These are phyloP conservation scores for Paramarasmius palmivorus DNA, from an alignment of 1,284 basidiomycete species.

Conservation along the genomic window DNA sequence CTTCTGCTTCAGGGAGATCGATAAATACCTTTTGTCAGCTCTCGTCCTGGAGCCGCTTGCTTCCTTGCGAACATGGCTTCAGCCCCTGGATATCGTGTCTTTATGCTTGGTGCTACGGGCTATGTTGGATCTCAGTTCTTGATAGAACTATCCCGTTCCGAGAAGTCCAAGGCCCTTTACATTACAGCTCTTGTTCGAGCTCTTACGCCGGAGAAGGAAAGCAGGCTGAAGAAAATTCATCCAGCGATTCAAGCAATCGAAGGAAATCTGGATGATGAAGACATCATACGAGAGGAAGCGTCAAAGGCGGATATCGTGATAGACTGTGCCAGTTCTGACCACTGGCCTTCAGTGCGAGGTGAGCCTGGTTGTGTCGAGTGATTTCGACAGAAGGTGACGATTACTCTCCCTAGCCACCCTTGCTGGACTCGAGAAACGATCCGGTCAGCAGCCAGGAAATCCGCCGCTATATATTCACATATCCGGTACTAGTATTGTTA, in stretches of 20 bases:
- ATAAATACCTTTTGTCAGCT: too few species aligned
- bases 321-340: constrained; percentile 42
- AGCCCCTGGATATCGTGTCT: too few species aligned
- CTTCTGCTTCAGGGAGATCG: too few species aligned
- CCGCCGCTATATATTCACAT: constrained; percentile 43
- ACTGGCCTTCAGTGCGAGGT: constrained; percentile 34
- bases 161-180: constrained; percentile 28
- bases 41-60: too few species aligned
- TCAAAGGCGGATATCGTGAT: constrained; percentile 32
- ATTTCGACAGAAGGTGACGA: not conserved
- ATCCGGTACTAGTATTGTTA: constrained; percentile 39
- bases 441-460: constrained; percentile 31
- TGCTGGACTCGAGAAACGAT: constrained; percentile 35
- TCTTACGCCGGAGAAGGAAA: constrained; percentile 28
- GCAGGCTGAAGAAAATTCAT: constrained; percentile 30
- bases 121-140: constrained; percentile 43
- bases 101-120: constrained; percentile 45
- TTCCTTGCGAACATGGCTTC: too few species aligned
- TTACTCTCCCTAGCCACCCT: constrained; percentile 34
- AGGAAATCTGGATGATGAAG: constrained; percentile 35
- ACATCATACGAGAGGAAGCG: constrained; percentile 33
- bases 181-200: constrained; percentile 37
- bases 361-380: constrained; percentile 10
- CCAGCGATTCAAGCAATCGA: constrained; percentile 32
- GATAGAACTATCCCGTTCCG: constrained; percentile 24